These are phyloP conservation scores for Grammothele lineata DNA, from an alignment of 768 basidiomycete genomes.

Conservation along the genomic window DNA sequence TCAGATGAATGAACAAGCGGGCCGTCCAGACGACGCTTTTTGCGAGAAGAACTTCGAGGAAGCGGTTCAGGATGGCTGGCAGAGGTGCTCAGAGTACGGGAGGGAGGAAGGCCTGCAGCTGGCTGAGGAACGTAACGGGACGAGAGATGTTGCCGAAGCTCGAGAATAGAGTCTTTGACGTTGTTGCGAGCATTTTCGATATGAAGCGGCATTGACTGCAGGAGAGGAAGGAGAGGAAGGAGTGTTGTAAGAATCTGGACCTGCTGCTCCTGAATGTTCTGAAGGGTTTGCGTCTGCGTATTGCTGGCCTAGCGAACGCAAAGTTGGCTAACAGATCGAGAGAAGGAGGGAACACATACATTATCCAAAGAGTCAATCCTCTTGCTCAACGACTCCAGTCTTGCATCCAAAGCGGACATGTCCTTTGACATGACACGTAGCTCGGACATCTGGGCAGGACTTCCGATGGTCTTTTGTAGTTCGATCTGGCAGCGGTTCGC, in stretches of 20 bases:
- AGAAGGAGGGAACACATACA: conserved; percentile 12
- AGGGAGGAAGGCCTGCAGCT: too few species aligned
- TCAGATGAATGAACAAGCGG: too few species aligned
- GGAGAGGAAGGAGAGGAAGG: conserved; percentile 53
- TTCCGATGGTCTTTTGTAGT: conserved; percentile 53
- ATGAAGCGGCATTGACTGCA: conserved; percentile 57
- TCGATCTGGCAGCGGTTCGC: conserved; percentile 63
- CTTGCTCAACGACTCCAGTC: conserved; percentile 21
- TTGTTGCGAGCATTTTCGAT: conserved; percentile 35
- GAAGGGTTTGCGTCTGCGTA: conserved; percentile 48
- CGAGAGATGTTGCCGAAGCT: too few species aligned
- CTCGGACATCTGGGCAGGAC: conserved; percentile 45
- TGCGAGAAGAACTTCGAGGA: too few species aligned
- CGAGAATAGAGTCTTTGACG: conserved; percentile 22
- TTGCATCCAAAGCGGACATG: conserved; percentile 10
- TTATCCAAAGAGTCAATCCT: conserved; percentile 21
- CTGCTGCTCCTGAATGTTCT: conserved; percentile 61
- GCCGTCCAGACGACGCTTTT: too few species aligned
- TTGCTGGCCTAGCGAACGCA: conserved; percentile 27
- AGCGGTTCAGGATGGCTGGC: too few species aligned
- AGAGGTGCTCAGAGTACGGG: too few species aligned
- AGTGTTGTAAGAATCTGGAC: conserved; percentile 49
- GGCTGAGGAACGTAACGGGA: too few species aligned
- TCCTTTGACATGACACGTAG: conserved; percentile 15
- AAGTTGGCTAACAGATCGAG: too few species aligned